Conservation (phyloP, 148 eudicot species). For the Cornus controversa region DNA sequence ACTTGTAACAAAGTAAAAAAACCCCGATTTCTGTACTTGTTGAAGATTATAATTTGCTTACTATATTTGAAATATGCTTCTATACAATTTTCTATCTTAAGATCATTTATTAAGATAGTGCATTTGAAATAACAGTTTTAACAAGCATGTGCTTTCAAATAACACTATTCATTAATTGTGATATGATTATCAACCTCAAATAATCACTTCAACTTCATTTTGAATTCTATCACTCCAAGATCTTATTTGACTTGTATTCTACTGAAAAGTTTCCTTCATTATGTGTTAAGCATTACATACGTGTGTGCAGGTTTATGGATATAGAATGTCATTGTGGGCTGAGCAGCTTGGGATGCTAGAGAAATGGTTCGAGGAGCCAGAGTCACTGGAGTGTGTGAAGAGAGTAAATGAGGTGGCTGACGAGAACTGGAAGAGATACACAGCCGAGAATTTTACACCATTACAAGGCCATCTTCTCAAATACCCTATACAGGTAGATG, state of each 20-base stretch:
- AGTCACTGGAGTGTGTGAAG: constrained; percentile 56
- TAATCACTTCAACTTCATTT: too few relatives aligned
- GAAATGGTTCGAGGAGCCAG: constrained; percentile 38
- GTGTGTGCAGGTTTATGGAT: constrained; percentile 55
- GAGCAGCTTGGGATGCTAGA: constrained; percentile 60
- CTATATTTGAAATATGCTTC: neutral
- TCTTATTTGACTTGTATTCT: neutral
- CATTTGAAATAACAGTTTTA: neutral
- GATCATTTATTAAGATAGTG: neutral
- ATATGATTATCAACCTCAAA: neutral
- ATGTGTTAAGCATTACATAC: neutral
- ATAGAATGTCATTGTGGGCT: constrained; percentile 68
- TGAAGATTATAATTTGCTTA: neutral
- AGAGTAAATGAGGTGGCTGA: constrained; percentile 55
- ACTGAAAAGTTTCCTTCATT: neutral
- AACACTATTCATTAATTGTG: neutral
- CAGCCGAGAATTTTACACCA: constrained; percentile 31
- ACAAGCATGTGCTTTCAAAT: neutral
- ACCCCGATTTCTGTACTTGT: neutral
- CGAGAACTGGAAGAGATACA: constrained; percentile 60
- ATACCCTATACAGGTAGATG: constrained; percentile 56
- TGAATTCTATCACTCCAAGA: neutral
- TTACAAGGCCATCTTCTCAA: constrained; percentile 65
- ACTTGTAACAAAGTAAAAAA: neutral
- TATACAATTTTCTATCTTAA: neutral